A percentile compares a stretch with the other conserved stretches of the same genome.
These are phyloP conservation scores for Sporisorium scitamineum DNA, from an alignment of 1,284 basidiomycete species.

Conservation along the genomic window DNA sequence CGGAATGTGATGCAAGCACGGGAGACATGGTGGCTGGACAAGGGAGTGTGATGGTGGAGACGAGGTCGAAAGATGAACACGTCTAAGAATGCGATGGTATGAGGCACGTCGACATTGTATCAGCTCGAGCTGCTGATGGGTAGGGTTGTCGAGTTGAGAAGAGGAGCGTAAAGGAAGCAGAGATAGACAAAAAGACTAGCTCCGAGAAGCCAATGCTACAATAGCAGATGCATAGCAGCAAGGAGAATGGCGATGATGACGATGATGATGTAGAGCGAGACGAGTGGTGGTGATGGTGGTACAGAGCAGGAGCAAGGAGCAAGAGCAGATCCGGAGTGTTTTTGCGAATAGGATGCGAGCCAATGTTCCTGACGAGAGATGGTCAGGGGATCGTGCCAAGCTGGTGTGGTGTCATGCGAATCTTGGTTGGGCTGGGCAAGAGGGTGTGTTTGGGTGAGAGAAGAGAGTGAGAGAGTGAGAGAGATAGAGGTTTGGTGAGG, in stretches of 20 bases:
- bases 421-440: background rate
- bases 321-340: background rate
- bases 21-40: constrained; percentile 18
- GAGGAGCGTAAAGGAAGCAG: background rate
- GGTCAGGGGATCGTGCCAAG: constrained; percentile 5
- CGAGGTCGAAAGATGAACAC: background rate
- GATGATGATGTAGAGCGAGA: background rate
- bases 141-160: background rate
- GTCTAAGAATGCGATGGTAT: constrained; percentile 23
- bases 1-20: constrained; percentile 23
- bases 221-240: constrained; percentile 35
- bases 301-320: background rate
- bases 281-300: background rate
- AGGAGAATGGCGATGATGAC: constrained; percentile 3
- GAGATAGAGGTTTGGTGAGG: constrained; percentile 11
- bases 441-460: background rate
- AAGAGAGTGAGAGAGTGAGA: background rate
- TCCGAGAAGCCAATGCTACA: constrained; percentile 37
- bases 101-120: constrained; percentile 32
- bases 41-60: background rate
- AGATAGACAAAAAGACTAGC: constrained; percentile 11
- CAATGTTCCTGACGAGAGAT: constrained; percentile 4
- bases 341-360: background rate
- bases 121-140: constrained; percentile 28
- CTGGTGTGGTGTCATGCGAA: background rate